These are phyloP conservation scores for Astrocystis sublimbata DNA, from an alignment of 495 filamentous ascomycete species.

Conservation along the genomic window DNA sequence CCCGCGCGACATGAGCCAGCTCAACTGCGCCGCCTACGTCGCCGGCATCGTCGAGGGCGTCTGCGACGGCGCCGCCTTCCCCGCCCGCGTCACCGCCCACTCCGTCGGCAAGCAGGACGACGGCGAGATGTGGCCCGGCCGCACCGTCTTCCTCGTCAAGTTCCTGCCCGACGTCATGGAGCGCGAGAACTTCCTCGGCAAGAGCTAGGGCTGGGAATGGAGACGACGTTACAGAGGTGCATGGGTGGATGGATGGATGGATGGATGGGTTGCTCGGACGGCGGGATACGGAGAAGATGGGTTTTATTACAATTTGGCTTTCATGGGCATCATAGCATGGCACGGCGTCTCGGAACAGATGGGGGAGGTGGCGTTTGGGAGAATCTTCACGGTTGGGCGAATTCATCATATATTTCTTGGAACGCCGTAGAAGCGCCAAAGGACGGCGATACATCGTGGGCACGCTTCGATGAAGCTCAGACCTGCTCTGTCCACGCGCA, in stretches of 20 bases:
- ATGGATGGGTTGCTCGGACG: neutral
- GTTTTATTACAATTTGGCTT: too few species aligned
- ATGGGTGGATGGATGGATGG: too few species aligned
- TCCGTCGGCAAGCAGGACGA: conserved; percentile 71
- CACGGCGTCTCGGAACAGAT: conserved; percentile 29
- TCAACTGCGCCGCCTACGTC: conserved; percentile 95
- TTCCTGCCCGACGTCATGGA: conserved; percentile 88
- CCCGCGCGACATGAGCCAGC: conserved; percentile 89
- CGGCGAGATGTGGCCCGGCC: conserved; percentile 87
- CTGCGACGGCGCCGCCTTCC: conserved; percentile 87
- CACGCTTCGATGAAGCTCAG: neutral
- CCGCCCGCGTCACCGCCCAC: conserved; percentile 88
- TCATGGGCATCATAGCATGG: conserved; percentile 25
- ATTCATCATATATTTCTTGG: neutral
- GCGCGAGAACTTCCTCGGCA: conserved; percentile 69
- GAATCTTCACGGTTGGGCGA: neutral
- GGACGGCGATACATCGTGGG: neutral
- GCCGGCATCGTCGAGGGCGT: conserved; percentile 95
- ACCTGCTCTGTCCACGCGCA: neutral
- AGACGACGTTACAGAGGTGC: neutral
- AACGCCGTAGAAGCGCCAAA: neutral
- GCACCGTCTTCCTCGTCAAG: conserved; percentile 92
- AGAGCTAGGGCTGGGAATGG: conserved; percentile 29
- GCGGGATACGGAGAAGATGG: neutral
- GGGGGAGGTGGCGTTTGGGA: conserved; percentile 19